Evolutionary conservation across 2,329 filamentous ascomycete species (phyloP), one percentile per base, ranked within the genome.

Genomic region (Epichloe scottii): DNA sequence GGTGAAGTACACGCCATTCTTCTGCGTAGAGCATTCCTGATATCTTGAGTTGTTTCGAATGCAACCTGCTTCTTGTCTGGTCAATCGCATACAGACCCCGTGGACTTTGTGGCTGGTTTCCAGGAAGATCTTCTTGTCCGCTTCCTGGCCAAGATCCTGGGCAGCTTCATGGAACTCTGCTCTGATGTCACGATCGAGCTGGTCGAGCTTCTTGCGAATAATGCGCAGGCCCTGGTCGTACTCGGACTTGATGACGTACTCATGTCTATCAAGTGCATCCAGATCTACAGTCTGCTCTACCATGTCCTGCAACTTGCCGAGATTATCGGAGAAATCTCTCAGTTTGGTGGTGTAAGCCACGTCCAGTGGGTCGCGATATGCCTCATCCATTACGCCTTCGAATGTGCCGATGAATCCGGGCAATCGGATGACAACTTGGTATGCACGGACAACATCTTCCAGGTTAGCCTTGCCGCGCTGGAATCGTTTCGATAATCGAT

Each of bases 1-100:
- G 1, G 93, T 97, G 68, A 98, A 98, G 71, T 93, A 98, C 51
- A 97, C 93, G 42, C 93, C 93, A 65, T 96, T 98, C 76, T 98
- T 98, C 69, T 97, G 93, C 0, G 94, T 98, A 0, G 90, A 95
- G 66, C 89, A 95, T 67, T 98, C 93, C 61, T 91, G 85, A 61
- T 97, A 98, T 47, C 82, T 76, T 53, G 81, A 83, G 63, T 93
- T 95, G 68, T 94, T 94, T 54, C 93, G 85, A 59, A 98, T 98
- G 60, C 88, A 94, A 15, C 86, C 84, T 1, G 93, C 89, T 71
- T 98, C 93, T 35, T 79, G 91, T 53, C 93, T 79, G 3, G 93
- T 98, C 19, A 98, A 74, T 51, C 93, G 82, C 78, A 98, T 90
- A 67, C 93, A 97, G 82, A 91, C 96, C 17, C 94, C 93, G 60